Conservation (phyloP, 306 rosid genomes). For the Corylus heterophylla region DNA sequence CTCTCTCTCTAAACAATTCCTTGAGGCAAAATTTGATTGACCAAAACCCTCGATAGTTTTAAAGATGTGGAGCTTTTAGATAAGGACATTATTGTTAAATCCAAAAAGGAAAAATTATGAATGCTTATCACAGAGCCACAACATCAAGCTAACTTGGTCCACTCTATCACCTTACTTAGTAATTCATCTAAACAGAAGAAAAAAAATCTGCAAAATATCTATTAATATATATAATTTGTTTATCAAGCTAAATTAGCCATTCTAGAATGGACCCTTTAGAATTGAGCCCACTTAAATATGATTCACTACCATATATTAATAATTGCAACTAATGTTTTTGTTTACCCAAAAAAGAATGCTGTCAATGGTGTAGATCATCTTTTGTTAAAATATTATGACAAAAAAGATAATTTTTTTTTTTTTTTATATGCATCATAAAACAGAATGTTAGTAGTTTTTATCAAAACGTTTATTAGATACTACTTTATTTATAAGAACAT, state of each 20-base stretch:
- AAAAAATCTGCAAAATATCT: not conserved
- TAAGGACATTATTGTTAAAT: not conserved
- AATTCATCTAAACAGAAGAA: not conserved
- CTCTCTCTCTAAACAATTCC: not conserved
- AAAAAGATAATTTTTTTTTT: not conserved
- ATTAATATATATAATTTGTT: not conserved
- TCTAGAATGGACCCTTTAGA: not conserved
- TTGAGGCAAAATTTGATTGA: not conserved
- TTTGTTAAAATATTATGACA: not conserved
- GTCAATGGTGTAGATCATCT: no score
- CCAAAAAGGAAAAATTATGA: not conserved
- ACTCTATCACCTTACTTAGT: not conserved
- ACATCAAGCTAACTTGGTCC: not conserved
- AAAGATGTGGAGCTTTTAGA: not conserved
- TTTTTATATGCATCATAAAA: no score
- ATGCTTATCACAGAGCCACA: not conserved
- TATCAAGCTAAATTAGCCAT: not conserved
- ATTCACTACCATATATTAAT: not conserved
- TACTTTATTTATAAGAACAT: not conserved
- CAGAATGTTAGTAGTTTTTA: not conserved
- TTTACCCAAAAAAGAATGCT: no score
- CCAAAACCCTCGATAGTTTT: not conserved
- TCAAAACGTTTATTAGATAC: not conserved
- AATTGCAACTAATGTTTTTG: not conserved
- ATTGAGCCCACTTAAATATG: not conserved